These are phyloP conservation scores for Kregervanrija delftensis DNA, from an alignment of 805 yeast species.

Conservation along the genomic window DNA sequence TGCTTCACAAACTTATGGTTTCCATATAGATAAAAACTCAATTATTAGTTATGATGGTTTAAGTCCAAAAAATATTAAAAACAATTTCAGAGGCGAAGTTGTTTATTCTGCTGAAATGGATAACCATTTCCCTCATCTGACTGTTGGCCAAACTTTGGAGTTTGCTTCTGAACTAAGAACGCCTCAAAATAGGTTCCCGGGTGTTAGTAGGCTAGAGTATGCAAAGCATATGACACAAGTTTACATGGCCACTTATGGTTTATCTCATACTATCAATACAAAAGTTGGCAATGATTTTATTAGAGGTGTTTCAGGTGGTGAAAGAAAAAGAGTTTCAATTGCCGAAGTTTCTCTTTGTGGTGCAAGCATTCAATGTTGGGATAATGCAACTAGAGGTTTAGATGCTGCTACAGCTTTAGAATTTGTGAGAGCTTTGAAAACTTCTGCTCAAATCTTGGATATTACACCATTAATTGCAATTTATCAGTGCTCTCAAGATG, in stretches of 20 bases:
- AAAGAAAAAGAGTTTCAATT: constrained; percentile 57
- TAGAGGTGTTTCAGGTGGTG: constrained; percentile 66
- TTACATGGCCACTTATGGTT: constrained; percentile 24
- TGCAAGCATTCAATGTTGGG: constrained; percentile 47
- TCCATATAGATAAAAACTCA: constrained; percentile 40
- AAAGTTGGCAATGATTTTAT: constrained; percentile 58
- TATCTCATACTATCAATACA: constrained; percentile 46
- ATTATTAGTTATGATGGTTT: constrained; percentile 48
- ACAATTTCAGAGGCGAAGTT: constrained; percentile 60
- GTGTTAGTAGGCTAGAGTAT: constrained; percentile 49
- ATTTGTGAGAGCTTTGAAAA: constrained; percentile 50
- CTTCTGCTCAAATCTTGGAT: constrained; percentile 44
- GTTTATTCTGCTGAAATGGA: constrained; percentile 66
- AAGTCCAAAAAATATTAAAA: constrained; percentile 40
- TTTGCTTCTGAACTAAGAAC: constrained; percentile 59
- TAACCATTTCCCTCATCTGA: constrained; percentile 59
- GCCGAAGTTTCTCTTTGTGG: constrained; percentile 43
- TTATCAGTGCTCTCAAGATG: constrained; percentile 38
- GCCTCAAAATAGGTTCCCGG: constrained; percentile 55
- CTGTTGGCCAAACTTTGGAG: constrained; percentile 58
- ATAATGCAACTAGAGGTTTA: constrained; percentile 66
- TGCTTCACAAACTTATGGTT: constrained; percentile 54
- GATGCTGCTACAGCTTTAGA: constrained; percentile 67
- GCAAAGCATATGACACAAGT: constrained; percentile 49
- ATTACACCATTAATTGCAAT: constrained; percentile 48